These are phyloP conservation scores for Corrigiola litoralis DNA, from an alignment of 179 eudicot species.

Conservation along the genomic window DNA sequence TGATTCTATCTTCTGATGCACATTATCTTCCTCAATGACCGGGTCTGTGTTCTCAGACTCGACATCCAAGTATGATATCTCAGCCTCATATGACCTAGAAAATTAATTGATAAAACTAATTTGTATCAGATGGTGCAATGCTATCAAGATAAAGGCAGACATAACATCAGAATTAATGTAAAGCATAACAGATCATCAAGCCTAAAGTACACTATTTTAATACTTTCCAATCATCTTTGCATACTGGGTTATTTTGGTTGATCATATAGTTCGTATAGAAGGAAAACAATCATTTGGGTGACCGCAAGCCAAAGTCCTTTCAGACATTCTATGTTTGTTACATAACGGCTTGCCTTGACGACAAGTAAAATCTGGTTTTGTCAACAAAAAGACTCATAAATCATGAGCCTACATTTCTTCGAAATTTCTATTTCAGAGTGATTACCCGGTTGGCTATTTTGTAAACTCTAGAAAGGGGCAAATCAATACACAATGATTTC, in stretches of 20 bases:
- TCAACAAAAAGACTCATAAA: too few relatives aligned
- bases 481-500: too few relatives aligned
- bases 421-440: too few relatives aligned
- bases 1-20: conserved; percentile 20
- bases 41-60: conserved; percentile 36
- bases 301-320: not conserved
- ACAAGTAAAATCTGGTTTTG: too few relatives aligned
- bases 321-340: too few relatives aligned
- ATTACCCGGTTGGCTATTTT: too few relatives aligned
- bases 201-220: not conserved
- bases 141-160: not conserved
- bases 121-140: not conserved
- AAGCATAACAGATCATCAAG: not conserved
- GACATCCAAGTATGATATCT: conserved; percentile 69
- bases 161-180: not conserved
- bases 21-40: conserved; percentile 28
- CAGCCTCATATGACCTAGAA: conserved; percentile 88
- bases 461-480: too few relatives aligned
- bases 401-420: too few relatives aligned
- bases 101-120: not conserved
- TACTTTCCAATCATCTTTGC: not conserved
- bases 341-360: too few relatives aligned
- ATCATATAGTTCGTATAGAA: not conserved
- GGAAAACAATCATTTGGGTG: not conserved
- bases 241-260: not conserved